Base-by-base conservation (phyloP, 2,329 filamentous ascomycete species). In the Sphaceloma murrayae region DNA sequence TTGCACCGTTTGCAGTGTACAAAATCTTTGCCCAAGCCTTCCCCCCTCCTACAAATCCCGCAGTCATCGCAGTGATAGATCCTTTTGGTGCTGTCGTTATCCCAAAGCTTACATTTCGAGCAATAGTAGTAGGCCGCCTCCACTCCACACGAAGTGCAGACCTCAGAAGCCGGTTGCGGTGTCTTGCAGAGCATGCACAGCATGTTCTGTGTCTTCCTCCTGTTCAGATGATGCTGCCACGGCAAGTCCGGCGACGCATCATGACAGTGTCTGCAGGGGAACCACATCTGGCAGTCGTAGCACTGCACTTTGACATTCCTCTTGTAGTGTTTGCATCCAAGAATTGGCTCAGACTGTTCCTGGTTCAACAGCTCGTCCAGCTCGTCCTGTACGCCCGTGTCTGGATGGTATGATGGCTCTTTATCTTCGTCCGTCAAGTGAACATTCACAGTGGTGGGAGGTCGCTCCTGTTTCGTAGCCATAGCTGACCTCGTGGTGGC, bases 1-100 rank as follows among this genome's bases (percentile, higher is more conserved):
- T 85, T 85, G 64, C 91, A 98, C 54, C 79, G 88, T 81, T 94
- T 93, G 82, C 91, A 98, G 63, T 98, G 91, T 57, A 93, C 88
- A 60, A 94, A 98, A 60, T 98, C 91, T 59, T 94, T 96, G 3
- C 91, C 89, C 21, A 98, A 68, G 1, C 91, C 91, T 60, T 86
- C 77, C 1, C 91, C 91, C 46, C 88, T 80, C 47, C 91, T 77
- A 60, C 91, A 98, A 49, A 98, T 94, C 3, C 91, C 91, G 62
- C 91, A 98, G 57, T 96, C 91, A 56, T 80, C 76, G 62, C 91
- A 98, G 60, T 98, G 91, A 59, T 98, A 98, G 46, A 96, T 94
- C 52, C 81, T 82, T 62, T 93, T 95, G 52, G 78, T 80, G 45
- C 79, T 77, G 53, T 95, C 85, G 57, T 96, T 87, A 57, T 96